phyloP scores from a whole-genome alignment of 192 early-diverging fungal species.

The Coemansia sp. region DNA sequence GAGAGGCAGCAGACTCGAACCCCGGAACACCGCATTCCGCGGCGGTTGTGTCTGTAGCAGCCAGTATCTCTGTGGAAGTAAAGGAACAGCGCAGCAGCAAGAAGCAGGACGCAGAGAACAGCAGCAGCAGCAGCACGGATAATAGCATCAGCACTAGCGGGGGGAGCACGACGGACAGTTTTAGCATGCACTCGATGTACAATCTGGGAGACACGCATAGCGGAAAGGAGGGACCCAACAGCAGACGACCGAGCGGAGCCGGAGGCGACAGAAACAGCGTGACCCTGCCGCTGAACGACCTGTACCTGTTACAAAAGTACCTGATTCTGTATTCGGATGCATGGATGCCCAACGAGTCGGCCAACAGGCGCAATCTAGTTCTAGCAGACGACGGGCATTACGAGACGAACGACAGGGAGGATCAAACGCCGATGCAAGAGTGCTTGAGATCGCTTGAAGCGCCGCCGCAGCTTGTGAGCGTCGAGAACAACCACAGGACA shows the following conservation, averaged over 20 bases:
- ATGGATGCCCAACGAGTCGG: constrained; percentile 28
- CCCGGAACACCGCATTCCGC: background rate
- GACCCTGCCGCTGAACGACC: constrained; percentile 38
- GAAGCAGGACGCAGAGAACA: background rate
- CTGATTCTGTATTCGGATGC: constrained; percentile 37
- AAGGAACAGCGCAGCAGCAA: background rate
- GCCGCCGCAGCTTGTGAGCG: constrained; percentile 23
- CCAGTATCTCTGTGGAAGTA: background rate
- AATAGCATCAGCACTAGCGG: constrained; percentile 8
- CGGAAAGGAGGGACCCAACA: background rate
- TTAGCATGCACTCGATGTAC: constrained; percentile 37
- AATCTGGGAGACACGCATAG: constrained; percentile 13
- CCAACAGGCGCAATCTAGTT: background rate
- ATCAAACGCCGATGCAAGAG: constrained; percentile 22
- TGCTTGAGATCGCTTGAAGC: constrained; percentile 28
- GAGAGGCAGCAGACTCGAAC: background rate
- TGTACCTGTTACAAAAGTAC: constrained; percentile 53
- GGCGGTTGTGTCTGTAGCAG: background rate
- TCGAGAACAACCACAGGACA: constrained; percentile 31
- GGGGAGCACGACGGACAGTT: constrained; percentile 3
- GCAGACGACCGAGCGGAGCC: constrained; percentile 3
- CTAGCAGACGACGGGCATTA: background rate
- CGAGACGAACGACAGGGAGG: background rate
- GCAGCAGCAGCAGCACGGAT: constrained; percentile 10
- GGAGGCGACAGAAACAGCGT: constrained; percentile 15